These are phyloP conservation scores for Trichophaea hybrida DNA, from an alignment of 2,329 filamentous ascomycete genomes.

Conservation along the genomic window DNA sequence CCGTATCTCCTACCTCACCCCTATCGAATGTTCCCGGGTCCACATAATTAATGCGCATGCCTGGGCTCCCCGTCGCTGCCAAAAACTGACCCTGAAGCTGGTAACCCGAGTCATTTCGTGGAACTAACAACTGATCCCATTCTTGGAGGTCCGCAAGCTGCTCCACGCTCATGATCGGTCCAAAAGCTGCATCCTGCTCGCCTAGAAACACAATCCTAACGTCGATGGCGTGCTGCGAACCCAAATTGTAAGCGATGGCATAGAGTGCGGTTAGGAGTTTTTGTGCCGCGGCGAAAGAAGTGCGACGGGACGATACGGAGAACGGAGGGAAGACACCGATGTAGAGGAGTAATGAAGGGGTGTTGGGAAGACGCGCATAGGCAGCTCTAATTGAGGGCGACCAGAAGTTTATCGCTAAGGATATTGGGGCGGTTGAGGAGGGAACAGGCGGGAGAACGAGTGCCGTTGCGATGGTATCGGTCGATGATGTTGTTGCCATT, in stretches of 20 bases:
- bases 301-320: background rate
- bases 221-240: background rate
- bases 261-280: background rate
- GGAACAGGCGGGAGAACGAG: background rate
- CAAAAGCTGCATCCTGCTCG: constrained; percentile 7
- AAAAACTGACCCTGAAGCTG: background rate
- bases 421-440: background rate
- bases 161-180: constrained; percentile 15
- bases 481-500: background rate
- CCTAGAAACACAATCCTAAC: constrained; percentile 18
- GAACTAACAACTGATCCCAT: background rate
- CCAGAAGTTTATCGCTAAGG: background rate
- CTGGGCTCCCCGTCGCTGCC: background rate
- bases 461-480: background rate
- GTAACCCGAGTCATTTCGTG: background rate
- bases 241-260: background rate
- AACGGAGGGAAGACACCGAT: background rate
- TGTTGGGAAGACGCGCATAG: background rate
- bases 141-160: constrained; percentile 12
- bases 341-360: background rate
- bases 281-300: background rate
- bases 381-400: background rate
- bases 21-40: constrained; percentile 10
- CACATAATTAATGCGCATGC: background rate
- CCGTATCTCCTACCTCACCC: constrained; percentile 11